Evolutionary conservation across 2,329 filamentous ascomycete species (phyloP).

Genomic region (Fonsecaea pugnacius): DNA sequence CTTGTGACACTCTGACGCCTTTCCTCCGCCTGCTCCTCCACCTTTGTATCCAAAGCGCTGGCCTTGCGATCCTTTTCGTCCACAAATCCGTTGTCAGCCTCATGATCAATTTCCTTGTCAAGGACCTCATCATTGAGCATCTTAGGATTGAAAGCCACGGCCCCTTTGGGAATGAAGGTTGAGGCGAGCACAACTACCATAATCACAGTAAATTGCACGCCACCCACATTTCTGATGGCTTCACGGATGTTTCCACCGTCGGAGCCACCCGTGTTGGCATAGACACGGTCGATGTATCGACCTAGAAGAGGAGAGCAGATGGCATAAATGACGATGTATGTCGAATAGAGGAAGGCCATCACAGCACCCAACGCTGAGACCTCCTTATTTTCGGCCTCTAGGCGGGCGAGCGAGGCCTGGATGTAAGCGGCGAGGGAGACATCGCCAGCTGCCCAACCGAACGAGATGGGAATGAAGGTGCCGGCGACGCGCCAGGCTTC

Average conservation of each 20-base stretch:
- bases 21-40: slow-evolving; percentile 3
- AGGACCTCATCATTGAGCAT: slow-evolving; percentile 30
- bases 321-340: slow-evolving; percentile 56
- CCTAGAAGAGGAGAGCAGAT: slow-evolving; percentile 53
- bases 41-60: background rate
- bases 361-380: slow-evolving; percentile 57
- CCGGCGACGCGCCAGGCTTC: slow-evolving; percentile 55
- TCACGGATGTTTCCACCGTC: slow-evolving; percentile 45
- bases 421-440: slow-evolving; percentile 58
- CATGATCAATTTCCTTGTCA: slow-evolving; percentile 14
- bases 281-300: slow-evolving; percentile 52
- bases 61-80: slow-evolving; percentile 11
- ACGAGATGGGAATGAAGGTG: slow-evolving; percentile 54
- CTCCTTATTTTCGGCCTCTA: slow-evolving; percentile 51
- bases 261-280: slow-evolving; percentile 40
- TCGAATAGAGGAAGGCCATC: slow-evolving; percentile 57
- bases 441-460: slow-evolving; percentile 59
- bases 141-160: slow-evolving; percentile 49
- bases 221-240: slow-evolving; percentile 52
- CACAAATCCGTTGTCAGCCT: slow-evolving; percentile 9
- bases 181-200: slow-evolving; percentile 48
- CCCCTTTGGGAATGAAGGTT: slow-evolving; percentile 54
- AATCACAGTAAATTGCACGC: slow-evolving; percentile 55
- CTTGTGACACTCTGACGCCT: slow-evolving; percentile 17
- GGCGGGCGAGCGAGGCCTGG: slow-evolving; percentile 54